Conservation (phyloP, 148 eudicot species). For the Silene conica region DNA sequence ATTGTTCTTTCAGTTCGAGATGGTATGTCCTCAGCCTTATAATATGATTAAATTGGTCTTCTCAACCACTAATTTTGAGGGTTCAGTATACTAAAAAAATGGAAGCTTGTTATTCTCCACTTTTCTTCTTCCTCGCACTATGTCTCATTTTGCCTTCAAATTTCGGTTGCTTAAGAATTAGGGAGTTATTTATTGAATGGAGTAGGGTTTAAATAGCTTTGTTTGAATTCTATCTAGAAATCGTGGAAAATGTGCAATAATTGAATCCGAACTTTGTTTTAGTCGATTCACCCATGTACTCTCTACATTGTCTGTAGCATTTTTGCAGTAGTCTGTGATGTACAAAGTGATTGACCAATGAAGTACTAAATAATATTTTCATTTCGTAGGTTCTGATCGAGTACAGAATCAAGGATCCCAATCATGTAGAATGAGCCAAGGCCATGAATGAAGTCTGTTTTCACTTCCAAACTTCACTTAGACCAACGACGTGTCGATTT, state of each 20-base stretch:
- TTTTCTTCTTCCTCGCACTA: neutral
- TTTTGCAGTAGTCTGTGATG: neutral
- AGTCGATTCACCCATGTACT: neutral
- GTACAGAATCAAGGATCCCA: conserved; percentile 80
- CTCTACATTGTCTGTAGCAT: neutral
- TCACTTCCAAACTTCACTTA: no score
- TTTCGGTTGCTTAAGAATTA: neutral
- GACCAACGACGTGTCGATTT: no score
- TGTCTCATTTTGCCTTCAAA: neutral
- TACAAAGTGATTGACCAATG: neutral
- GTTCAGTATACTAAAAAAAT: no score
- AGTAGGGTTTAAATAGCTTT: neutral
- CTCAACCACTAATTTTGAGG: no score
- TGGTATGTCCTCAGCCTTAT: no score
- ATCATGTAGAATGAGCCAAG: conserved; percentile 95
- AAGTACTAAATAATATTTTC: conserved; percentile 1
- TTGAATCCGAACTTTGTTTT: neutral
- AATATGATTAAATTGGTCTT: no score
- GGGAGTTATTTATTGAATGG: neutral
- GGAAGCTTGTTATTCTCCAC: no score
- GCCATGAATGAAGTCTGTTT: conserved; percentile 84
- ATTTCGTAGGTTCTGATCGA: conserved; percentile 68
- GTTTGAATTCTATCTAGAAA: neutral
- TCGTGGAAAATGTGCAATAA: neutral
- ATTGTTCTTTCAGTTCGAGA: no score